Base-by-base conservation (phyloP, 2,329 filamentous ascomycete species). In the Microcyclospora tardicrescens region DNA sequence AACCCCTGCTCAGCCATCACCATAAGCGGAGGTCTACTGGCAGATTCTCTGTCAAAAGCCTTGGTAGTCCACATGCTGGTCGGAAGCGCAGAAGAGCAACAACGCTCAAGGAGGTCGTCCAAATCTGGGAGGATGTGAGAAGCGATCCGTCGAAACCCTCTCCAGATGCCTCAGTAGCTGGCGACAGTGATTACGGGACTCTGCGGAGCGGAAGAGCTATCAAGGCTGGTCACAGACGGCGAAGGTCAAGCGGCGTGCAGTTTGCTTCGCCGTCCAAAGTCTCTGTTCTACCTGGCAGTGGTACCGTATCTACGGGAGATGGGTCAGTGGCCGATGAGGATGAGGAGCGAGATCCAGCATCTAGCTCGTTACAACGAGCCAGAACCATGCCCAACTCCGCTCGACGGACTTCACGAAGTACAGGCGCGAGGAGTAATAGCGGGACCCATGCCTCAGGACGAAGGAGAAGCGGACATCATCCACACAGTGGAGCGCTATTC, bases 61-160 rank as follows among this genome's bases (percentile, higher is more conserved):
- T 38, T 24, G 19, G 19, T 3, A 39, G 42, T 13, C 19, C 27
- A 15, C 35, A 16, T 29, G 43, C 42, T 6, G 43, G 38, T 30
- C 46, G 43, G 16, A 47, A 47, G 11, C 48, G 56, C 5, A 55
- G 51, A 37, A 47, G 56, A 14, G 56, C 56, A 9, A 41, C 51
- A 2, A 58, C 56, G 2, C 46, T 58, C 14, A 56, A 49, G 36
- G 56, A 58, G 30, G 47, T 58, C 19, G 45, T 47, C 28, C 44
- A 48, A 28, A 57, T 58, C 24, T 58, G 56, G 56, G 51, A 55
- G 19, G 49, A 54, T 8, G 41, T 56, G 10, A 24, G 19, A 24
- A 24, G 19, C 19, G 19, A 24, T 24, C 19, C 19, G 19, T 24
- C 19, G 19, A 24, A 24, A 24, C 19, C 19, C 19, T 24, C 19